Base-by-base conservation (phyloP, 73 alveolate species). In the Paramecium caudatum region DNA sequence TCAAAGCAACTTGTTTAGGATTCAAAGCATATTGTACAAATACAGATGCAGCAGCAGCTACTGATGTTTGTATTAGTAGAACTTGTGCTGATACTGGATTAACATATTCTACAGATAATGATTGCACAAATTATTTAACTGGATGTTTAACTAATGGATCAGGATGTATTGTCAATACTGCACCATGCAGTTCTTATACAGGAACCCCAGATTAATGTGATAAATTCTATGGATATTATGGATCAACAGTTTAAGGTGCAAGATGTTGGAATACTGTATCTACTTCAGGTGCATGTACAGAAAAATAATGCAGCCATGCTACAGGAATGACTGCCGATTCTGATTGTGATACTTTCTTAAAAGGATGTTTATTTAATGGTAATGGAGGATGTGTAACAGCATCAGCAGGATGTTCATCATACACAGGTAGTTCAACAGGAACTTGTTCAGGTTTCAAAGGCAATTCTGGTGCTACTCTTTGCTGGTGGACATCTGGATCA, bases 191-290 rank as follows among this genome's bases (percentile, higher is more conserved):
- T 21, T 21, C 68, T 74, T 74, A 74, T 9, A 4, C 41, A 9
- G 88, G 88, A 3, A 74, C 88, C 10, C 47, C 43, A 74, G 88
- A 10, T 21, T 15, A 74, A 43, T 74, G 88, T 13, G 68, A 74
- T 74, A 41, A 19, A 39, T 74, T 74, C 55, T 21, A 74, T 21
- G 88, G 88, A 39, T 15, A 74, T 12, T 39, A 37, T 34, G 34
- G 49, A 65, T 32, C 47, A 32, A 65, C 49, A 12, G 48, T 9
- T 65, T 36, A 30, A n/a, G 55, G 68, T 6, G 10, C 47, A 0
- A 74, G 47, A 45, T 43, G 88, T 74, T 37, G 88, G 88, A 74
- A 74, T 74, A 37, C 88, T 19, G 5, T 41, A 39, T n/a, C 62
- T 30, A 1, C 65, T 37, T 36, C 70, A 27, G 80, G 80, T 55